Conservation (phyloP, 163 green algal species). For the Volvox carteri region DNA sequence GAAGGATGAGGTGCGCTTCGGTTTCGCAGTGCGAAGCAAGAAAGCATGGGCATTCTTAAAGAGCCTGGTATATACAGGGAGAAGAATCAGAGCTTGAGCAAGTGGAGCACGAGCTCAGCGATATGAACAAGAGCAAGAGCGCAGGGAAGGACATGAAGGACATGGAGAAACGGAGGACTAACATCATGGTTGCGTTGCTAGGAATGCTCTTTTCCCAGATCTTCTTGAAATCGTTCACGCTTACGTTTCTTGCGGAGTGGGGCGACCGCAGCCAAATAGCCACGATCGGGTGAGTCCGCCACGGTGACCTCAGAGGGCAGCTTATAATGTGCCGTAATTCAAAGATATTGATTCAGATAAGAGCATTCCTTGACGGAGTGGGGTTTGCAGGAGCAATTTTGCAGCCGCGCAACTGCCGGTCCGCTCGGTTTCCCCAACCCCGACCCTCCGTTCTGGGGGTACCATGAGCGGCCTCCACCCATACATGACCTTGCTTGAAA, state of each 20-base stretch:
- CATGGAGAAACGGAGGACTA: constrained; percentile 52
- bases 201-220: constrained; percentile 75
- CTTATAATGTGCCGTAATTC: no score
- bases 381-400: no score
- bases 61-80: constrained; percentile 47
- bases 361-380: no score
- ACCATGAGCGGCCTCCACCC: no score
- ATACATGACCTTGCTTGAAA: no score
- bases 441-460: no score
- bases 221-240: constrained; percentile 93
- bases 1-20: constrained; percentile 51
- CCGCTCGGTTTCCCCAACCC: no score
- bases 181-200: constrained; percentile 49
- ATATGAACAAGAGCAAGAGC: constrained; percentile 53
- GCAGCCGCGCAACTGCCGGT: no score
- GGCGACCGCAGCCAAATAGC: constrained; percentile 98
- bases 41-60: constrained; percentile 42
- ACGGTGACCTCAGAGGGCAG: background rate
- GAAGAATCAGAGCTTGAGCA: constrained; percentile 89
- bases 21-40: background rate
- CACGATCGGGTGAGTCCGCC: constrained; percentile 90
- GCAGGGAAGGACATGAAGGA: constrained; percentile 58
- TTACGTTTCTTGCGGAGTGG: constrained; percentile 99
- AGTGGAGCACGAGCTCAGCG: constrained; percentile 92
- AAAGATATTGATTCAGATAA: no score